A percentile compares a stretch with the other conserved stretches of the same genome.
These are phyloP conservation scores for Tetrapisispora taiwanensis DNA, from an alignment of 805 yeast genomes.

Conservation along the genomic window DNA sequence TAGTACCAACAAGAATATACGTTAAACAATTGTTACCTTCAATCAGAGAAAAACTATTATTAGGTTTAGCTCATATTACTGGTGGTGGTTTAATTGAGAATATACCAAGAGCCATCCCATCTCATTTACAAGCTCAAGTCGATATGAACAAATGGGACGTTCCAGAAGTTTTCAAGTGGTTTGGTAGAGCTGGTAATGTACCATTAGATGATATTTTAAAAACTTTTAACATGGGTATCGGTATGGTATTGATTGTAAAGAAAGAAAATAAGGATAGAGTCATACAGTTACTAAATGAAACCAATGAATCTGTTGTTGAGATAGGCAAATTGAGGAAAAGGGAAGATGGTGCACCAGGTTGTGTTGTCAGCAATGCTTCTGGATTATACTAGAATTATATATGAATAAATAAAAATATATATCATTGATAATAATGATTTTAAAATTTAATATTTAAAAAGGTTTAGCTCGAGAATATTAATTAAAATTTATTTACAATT, in stretches of 20 bases:
- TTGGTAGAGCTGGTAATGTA: constrained; percentile 82
- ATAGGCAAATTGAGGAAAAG: constrained; percentile 53
- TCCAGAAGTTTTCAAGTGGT: constrained; percentile 88
- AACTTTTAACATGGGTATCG: constrained; percentile 93
- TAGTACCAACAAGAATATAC: constrained; percentile 88
- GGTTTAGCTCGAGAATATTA: background rate
- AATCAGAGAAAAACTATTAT: constrained; percentile 52
- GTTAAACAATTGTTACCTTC: constrained; percentile 82
- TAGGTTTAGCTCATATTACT: constrained; percentile 93
- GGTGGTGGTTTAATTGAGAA: constrained; percentile 98
- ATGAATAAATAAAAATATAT: background rate
- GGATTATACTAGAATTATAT: background rate
- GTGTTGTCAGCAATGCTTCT: constrained; percentile 39
- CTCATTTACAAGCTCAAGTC: constrained; percentile 64
- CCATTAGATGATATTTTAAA: constrained; percentile 76
- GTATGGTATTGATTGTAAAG: constrained; percentile 86
- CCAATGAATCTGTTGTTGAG: constrained; percentile 65
- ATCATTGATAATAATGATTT: background rate
- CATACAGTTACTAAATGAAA: constrained; percentile 41
- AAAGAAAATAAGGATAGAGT: constrained; percentile 52
- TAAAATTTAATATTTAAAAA: too few species aligned
- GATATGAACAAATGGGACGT: constrained; percentile 76
- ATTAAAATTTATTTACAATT: background rate
- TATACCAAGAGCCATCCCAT: constrained; percentile 89
- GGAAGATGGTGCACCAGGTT: constrained; percentile 44